These are phyloP conservation scores for Basipetospora sp. DNA, from an alignment of 2,329 filamentous ascomycete genomes.

Conservation along the genomic window DNA sequence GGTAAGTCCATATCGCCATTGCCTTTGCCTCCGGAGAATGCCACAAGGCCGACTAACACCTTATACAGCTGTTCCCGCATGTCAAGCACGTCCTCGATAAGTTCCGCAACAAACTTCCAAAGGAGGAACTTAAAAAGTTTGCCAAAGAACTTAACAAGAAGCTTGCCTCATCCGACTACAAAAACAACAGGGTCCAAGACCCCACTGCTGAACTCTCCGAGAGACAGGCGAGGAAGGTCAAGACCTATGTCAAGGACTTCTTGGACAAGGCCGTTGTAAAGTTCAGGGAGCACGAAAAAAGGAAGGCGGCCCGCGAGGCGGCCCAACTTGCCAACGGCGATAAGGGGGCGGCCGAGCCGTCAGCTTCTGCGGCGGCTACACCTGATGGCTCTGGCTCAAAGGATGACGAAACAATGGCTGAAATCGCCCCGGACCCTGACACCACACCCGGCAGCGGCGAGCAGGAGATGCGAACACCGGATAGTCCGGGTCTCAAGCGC, in stretches of 20 bases:
- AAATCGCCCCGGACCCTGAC: slow-evolving; percentile 1
- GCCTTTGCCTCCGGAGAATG: too few relatives aligned
- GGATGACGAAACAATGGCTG: slow-evolving; percentile 12
- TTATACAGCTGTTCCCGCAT: slow-evolving; percentile 57
- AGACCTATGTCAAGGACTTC: slow-evolving; percentile 68
- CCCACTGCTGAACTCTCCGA: slow-evolving; percentile 55
- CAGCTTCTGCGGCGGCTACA: slow-evolving; percentile 5
- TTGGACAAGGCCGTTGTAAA: slow-evolving; percentile 76
- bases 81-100: slow-evolving; percentile 78
- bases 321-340: slow-evolving; percentile 27
- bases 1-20: slow-evolving; percentile 38
- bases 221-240: slow-evolving; percentile 70
- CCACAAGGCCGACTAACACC: neutral
- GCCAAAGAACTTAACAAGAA: slow-evolving; percentile 66
- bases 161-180: slow-evolving; percentile 81
- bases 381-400: slow-evolving; percentile 3
- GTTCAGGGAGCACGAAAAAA: slow-evolving; percentile 50
- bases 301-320: neutral
- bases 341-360: slow-evolving; percentile 11
- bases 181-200: slow-evolving; percentile 71
- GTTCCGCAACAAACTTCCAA: slow-evolving; percentile 73
- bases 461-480: slow-evolving; percentile 15
- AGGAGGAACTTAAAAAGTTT: slow-evolving; percentile 54
- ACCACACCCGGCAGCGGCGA: slow-evolving; percentile 8
- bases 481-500: slow-evolving; percentile 34